Evolutionary conservation across 306 rosid species (phyloP).

Genomic region (Lablab purpureus): DNA sequence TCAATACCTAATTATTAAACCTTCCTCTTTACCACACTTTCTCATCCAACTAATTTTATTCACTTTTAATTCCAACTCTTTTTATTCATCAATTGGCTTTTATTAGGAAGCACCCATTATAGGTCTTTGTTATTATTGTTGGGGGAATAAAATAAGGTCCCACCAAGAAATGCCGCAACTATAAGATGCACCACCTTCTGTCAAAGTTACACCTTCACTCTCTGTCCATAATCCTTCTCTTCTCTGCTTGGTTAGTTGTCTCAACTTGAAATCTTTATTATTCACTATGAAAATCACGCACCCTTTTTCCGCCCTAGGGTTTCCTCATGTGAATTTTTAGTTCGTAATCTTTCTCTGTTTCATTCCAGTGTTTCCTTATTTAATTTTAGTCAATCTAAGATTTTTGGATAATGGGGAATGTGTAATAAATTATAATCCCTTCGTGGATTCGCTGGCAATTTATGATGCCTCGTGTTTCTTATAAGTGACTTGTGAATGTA

Average conservation of each 20-base stretch:
- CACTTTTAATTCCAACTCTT: neutral
- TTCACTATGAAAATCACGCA: neutral
- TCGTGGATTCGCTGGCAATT: conserved; percentile 17
- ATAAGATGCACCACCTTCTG: neutral
- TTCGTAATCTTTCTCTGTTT: neutral
- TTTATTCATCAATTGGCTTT: neutral
- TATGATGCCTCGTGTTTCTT: conserved; percentile 32
- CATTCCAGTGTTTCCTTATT: neutral
- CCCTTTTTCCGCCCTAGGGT: neutral
- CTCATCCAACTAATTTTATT: neutral
- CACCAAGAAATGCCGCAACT: neutral
- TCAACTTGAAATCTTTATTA: neutral
- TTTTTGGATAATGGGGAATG: neutral
- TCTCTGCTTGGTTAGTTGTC: conserved; percentile 6
- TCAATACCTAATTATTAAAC: neutral
- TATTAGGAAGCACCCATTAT: neutral
- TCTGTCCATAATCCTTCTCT: neutral
- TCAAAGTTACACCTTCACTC: neutral
- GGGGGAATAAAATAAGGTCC: neutral
- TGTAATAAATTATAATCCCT: neutral
- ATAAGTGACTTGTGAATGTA: conserved; percentile 35
- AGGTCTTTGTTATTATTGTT: neutral
- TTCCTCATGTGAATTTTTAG: neutral
- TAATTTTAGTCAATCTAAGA: neutral
- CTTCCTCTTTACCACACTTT: too few species aligned